Conservation (phyloP, 1,139 yeast genomes). For the Kazachstania sp. region DNA sequence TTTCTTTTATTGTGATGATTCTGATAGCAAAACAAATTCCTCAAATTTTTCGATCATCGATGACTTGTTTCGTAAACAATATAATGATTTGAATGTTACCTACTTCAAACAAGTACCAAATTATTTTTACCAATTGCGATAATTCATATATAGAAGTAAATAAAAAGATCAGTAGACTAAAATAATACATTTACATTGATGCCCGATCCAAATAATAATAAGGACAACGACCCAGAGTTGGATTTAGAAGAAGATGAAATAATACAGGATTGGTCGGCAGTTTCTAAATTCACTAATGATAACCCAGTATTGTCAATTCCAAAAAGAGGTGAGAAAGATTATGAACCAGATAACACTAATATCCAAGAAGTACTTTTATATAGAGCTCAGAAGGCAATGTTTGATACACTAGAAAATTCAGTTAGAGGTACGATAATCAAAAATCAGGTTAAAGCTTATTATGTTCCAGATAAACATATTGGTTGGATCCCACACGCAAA, state of each 20-base stretch:
- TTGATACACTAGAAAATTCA: conserved; percentile 48
- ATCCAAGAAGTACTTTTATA: conserved; percentile 47
- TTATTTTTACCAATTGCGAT: no score
- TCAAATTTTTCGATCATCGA: no score
- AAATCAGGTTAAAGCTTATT: conserved; percentile 40
- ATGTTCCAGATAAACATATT: conserved; percentile 35
- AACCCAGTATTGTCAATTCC: conserved; percentile 36
- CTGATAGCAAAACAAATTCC: no score
- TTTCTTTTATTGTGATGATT: no score
- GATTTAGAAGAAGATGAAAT: conserved; percentile 48
- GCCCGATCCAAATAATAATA: not conserved
- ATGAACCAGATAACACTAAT: conserved; percentile 72
- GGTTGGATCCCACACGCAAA: conserved; percentile 51
- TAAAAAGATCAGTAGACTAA: not conserved
- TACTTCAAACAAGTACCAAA: no score
- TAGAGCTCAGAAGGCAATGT: conserved; percentile 65
- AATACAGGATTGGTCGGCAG: conserved; percentile 57
- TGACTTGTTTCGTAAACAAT: no score
- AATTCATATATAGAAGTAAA: no score
- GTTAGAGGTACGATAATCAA: conserved; percentile 50
- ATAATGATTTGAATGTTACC: no score
- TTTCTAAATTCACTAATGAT: conserved; percentile 24
- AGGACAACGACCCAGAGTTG: conserved; percentile 6
- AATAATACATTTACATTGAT: not conserved
- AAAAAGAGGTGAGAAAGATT: conserved; percentile 76